Evolutionary conservation across 306 rosid genomes (phyloP).

Genomic region (Corylus heterophylla): DNA sequence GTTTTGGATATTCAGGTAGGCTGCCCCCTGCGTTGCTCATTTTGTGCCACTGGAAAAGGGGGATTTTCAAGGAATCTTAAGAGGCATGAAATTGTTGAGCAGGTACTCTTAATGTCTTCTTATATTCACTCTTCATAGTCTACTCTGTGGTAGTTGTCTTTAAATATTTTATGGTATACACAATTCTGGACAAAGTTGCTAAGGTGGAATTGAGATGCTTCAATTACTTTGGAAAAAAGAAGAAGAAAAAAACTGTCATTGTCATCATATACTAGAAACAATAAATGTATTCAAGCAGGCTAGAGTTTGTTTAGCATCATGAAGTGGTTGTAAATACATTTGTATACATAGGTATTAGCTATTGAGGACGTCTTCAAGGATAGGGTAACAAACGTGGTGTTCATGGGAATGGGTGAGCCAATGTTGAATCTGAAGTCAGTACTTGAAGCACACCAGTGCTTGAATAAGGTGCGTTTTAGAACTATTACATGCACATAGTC

Average conservation of each 20-base stretch:
- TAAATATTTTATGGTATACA: not conserved
- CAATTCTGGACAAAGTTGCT: not conserved
- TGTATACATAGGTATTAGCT: conserved; percentile 75
- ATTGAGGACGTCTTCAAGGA: conserved; percentile 84
- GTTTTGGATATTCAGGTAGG: conserved; percentile 66
- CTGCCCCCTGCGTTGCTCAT: conserved; percentile 89
- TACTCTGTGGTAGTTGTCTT: not conserved
- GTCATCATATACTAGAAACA: conserved; percentile 10
- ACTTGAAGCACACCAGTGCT: conserved; percentile 85
- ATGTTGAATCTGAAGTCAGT: conserved; percentile 90
- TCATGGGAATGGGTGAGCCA: conserved; percentile 99
- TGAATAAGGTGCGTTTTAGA: conserved; percentile 69
- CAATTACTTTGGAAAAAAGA: not conserved
- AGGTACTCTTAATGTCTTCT: conserved; percentile 49
- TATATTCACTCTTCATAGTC: conserved; percentile 5
- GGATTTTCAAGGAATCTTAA: conserved; percentile 89
- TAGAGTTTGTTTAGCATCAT: conserved; percentile 20
- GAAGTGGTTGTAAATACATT: conserved; percentile 10
- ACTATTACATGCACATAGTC: conserved; percentile 1
- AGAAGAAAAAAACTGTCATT: not conserved
- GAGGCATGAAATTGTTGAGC: conserved; percentile 88
- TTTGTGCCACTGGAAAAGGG: conserved; percentile 98
- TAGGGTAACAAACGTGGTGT: conserved; percentile 92
- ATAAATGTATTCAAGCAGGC: conserved; percentile 16
- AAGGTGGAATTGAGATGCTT: not conserved